Evolutionary conservation across 1,284 basidiomycete species (phyloP), one percentile per base, ranked within the genome.

Genomic region (Tilletiopsis washingtonensis): DNA sequence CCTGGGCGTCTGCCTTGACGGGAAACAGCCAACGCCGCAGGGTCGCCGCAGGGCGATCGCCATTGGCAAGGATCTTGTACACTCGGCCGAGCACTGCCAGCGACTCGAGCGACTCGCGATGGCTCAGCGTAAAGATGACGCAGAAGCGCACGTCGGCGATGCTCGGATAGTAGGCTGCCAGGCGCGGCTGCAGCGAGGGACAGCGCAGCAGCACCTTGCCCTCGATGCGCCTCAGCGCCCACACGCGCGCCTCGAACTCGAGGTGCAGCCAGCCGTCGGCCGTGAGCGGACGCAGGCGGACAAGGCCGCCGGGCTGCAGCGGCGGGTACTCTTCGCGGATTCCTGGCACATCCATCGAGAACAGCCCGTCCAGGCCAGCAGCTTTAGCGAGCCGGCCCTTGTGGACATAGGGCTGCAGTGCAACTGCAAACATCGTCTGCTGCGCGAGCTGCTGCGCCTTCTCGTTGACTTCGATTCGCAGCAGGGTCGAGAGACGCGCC

Each of bases 271-370:
- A 50, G 7, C 25, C 44, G 5, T 52, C 27, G 11, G 47, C 20
- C 4, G 48, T 49, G 3, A 53, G 20, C 24, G 42, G 21, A 4
- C 51, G 26, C 7, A 53, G 43, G 15, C 37, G 40, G 12, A 43
- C 26, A 12, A 41, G 17, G 34, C 52, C 49, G 1, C 46, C 46
- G 1, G 51, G 25, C 9, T 23, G 5, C 26, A 53, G 27, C 19
- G 17, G n/a, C 1, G 51, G 51, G n/a, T 34, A 34, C 15, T 53
- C 51, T 32, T 53, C 51, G 9, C 51, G 12, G 45, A 53, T 41
- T 3, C 51, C 51, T 3, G 51, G 51, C 15, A 53, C 19, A 14
- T 19, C 27, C 47, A 45, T 45, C 34, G 4, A 11, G 25, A 20
- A 29, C 43, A 17, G 24, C 25, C 27, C n/a, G 5, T 2, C 24